A percentile compares a stretch with the other conserved stretches of the same genome.
phyloP scores from a whole-genome alignment of 2,329 filamentous ascomycete species.

The Penicillium griseofulvum region DNA sequence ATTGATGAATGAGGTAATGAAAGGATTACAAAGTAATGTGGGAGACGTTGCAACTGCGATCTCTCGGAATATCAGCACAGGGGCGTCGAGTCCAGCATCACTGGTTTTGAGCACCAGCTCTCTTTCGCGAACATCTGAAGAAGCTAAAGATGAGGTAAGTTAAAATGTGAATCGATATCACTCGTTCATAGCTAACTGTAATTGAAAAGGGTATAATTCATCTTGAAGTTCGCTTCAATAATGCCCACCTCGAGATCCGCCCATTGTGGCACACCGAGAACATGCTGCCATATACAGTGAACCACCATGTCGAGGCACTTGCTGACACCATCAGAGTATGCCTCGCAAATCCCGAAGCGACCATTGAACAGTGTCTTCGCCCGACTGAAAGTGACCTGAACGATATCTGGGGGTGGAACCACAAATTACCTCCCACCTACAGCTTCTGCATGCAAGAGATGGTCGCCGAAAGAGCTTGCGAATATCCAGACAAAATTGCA shows the following conservation, averaged over 20 bases:
- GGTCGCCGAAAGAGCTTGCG: conserved; percentile 32
- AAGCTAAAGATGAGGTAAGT: conserved; percentile 24
- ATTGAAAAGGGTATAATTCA: conserved; percentile 31
- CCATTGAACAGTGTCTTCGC: conserved; percentile 34
- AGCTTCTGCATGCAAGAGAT: conserved; percentile 51
- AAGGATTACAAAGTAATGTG: conserved; percentile 33
- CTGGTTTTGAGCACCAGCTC: conserved; percentile 27
- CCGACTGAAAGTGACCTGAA: conserved; percentile 41
- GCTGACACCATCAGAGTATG: conserved; percentile 42
- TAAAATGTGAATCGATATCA: background rate
- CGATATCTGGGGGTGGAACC: conserved; percentile 51
- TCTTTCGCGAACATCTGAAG: conserved; percentile 17
- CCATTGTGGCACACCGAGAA: conserved; percentile 45
- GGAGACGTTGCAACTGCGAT: conserved; percentile 29
- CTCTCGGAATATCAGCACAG: conserved; percentile 23
- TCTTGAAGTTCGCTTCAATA: conserved; percentile 31
- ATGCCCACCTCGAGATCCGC: conserved; percentile 34
- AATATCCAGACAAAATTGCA: conserved; percentile 26
- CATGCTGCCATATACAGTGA: conserved; percentile 46
- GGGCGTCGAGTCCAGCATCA: background rate
- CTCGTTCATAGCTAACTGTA: conserved; percentile 5
- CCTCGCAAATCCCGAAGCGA: conserved; percentile 26
- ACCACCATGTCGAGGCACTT: conserved; percentile 44
- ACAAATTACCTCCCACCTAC: conserved; percentile 43
- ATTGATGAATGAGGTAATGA: conserved; percentile 34